Conservation (phyloP, 2,329 filamentous ascomycete genomes). For the Seiridium cupressi region DNA sequence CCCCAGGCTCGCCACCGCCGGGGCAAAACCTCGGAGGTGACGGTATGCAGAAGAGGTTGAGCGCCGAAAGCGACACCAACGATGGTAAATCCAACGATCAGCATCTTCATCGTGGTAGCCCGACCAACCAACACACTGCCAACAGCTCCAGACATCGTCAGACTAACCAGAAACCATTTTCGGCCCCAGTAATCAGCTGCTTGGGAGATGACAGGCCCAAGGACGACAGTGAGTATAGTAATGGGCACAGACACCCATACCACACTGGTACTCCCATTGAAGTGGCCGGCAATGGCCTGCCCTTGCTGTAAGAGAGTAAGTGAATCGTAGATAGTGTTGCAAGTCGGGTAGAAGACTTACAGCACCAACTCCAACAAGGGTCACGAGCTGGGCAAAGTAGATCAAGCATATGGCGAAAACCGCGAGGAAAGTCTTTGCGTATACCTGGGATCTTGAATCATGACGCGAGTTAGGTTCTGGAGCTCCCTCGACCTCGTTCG, state of each 20-base stretch:
- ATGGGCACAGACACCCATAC: conserved; percentile 34
- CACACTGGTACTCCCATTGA: conserved; percentile 18
- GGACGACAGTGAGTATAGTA: conserved; percentile 33
- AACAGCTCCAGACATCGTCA: conserved; percentile 29
- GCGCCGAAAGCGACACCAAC: conserved; percentile 32
- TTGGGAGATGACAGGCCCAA: conserved; percentile 34
- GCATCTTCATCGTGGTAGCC: conserved; percentile 31
- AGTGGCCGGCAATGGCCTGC: conserved; percentile 27
- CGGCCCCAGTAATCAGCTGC: conserved; percentile 42
- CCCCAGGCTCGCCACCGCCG: conserved; percentile 32
- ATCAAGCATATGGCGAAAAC: conserved; percentile 32
- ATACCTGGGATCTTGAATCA: conserved; percentile 20
- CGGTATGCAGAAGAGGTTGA: conserved; percentile 36
- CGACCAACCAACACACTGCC: conserved; percentile 34
- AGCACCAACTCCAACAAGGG: conserved; percentile 32
- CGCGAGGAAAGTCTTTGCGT: conserved; percentile 31
- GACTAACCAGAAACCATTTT: conserved; percentile 36
- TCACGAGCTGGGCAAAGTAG: conserved; percentile 33
- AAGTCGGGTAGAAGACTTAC: conserved; percentile 18
- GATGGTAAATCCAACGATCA: conserved; percentile 34
- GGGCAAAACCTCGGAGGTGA: conserved; percentile 39
- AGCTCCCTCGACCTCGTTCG: too few species aligned
- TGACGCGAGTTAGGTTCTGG: not conserved
- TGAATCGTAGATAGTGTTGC: not conserved
- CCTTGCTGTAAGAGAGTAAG: conserved; percentile 23